Evolutionary conservation across 176 grass and related monocot genomes (phyloP).

Genomic region (Melocanna baccifera): DNA sequence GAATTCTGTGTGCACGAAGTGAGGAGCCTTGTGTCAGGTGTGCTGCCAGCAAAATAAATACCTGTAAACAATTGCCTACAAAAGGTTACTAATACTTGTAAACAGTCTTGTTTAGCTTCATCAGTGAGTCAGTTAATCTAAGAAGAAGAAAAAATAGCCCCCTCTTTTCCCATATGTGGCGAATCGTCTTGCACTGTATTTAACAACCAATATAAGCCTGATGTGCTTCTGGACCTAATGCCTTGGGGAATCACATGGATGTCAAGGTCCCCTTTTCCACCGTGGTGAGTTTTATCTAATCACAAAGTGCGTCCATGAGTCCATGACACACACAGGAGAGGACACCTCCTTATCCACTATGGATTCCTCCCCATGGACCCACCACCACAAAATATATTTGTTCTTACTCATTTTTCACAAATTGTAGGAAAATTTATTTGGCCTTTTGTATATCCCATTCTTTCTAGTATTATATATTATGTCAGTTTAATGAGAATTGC

Average conservation of each 20-base stretch:
- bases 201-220: not conserved
- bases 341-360: slow-evolving; percentile 56
- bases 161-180: not conserved
- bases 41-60: not conserved
- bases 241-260: not conserved
- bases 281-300: slow-evolving; percentile 29
- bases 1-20: not conserved
- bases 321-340: not conserved
- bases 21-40: not conserved
- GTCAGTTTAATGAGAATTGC: not conserved
- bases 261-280: slow-evolving; percentile 34
- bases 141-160: not conserved
- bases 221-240: slow-evolving; percentile 24
- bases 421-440: not conserved
- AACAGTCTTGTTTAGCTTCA: not conserved
- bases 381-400: slow-evolving; percentile 1
- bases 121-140: not conserved
- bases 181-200: not conserved
- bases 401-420: not conserved
- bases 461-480: not conserved
- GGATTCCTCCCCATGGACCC: slow-evolving; percentile 35
- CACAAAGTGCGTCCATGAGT: not conserved
- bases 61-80: not conserved
- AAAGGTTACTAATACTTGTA: not conserved
- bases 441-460: not conserved